These are phyloP conservation scores for Chenopodium formosanum DNA, from an alignment of 148 eudicot species.

Conservation along the genomic window DNA sequence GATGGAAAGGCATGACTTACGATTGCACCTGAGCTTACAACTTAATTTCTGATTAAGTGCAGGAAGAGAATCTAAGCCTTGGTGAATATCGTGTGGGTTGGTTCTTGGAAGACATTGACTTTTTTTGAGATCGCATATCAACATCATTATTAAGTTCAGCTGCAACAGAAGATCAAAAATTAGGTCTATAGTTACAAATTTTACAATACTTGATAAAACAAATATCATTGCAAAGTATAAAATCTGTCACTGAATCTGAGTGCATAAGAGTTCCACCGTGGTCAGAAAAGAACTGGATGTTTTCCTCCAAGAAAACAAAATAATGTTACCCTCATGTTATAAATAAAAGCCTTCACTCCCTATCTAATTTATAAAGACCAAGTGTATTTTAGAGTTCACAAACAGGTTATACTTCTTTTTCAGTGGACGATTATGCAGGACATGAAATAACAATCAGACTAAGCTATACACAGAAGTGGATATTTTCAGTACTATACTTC, in stretches of 20 bases:
- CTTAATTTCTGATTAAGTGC: not conserved
- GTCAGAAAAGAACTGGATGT: not conserved
- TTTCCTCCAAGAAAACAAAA: not conserved
- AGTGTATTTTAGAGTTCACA: not conserved
- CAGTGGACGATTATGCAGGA: not conserved
- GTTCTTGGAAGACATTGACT: conserved; percentile 11
- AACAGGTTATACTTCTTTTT: not conserved
- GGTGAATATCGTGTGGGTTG: conserved; percentile 16
- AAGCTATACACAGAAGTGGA: not conserved
- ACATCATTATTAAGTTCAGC: conserved; percentile 5
- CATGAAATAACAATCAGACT: no score
- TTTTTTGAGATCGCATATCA: conserved; percentile 13
- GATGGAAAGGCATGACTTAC: conserved; percentile 7
- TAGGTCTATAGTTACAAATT: not conserved
- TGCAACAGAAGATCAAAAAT: conserved; percentile 4
- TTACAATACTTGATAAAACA: no score
- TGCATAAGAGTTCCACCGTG: not conserved
- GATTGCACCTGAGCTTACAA: conserved; percentile 2
- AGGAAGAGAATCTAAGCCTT: conserved; percentile 11
- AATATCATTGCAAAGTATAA: no score
- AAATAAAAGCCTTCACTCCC: not conserved
- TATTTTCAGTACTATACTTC: no score
- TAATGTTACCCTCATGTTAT: not conserved
- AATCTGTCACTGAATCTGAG: not conserved
- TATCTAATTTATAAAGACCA: not conserved